Conservation (phyloP, 139 green algal species). For the Chlorokybus atmophyticus region DNA sequence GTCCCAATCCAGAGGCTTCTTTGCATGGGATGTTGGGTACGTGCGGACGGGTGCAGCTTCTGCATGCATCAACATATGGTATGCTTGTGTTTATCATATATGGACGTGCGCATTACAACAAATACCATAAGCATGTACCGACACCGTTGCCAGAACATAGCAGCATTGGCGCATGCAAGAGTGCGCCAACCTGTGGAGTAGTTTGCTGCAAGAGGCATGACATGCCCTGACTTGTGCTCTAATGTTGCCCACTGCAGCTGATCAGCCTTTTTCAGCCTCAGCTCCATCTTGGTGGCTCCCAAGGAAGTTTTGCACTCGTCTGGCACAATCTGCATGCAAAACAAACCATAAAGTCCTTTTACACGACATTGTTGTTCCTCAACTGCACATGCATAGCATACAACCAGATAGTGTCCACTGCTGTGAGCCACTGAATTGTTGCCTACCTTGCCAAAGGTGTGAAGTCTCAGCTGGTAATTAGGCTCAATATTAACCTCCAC, state of each 20-base stretch:
- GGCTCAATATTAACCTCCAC: too few species aligned
- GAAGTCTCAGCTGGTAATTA: too few species aligned
- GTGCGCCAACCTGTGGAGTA: not conserved
- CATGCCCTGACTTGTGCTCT: too few species aligned
- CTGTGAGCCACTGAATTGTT: too few species aligned
- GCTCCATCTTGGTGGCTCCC: constrained; percentile 21
- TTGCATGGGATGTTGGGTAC: constrained; percentile 11
- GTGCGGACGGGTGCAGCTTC: not conserved
- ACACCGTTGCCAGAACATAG: not conserved
- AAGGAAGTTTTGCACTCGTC: constrained; percentile 6
- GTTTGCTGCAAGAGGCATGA: not conserved
- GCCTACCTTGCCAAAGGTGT: too few species aligned
- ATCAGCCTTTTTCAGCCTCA: constrained; percentile 17
- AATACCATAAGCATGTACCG: not conserved
- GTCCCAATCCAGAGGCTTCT: constrained; percentile 21
- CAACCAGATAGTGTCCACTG: too few species aligned
- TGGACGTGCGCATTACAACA: not conserved
- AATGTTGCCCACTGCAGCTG: constrained; percentile 13
- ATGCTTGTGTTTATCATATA: not conserved
- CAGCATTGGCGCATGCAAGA: not conserved
- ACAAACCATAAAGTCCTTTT: too few species aligned
- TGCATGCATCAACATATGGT: not conserved
- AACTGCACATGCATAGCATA: too few species aligned
- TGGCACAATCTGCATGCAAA: constrained; percentile 21
- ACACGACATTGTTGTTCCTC: too few species aligned